phyloP scores from a whole-genome alignment of 2,329 filamentous ascomycete genomes.

The Triangularia verruculosa region DNA sequence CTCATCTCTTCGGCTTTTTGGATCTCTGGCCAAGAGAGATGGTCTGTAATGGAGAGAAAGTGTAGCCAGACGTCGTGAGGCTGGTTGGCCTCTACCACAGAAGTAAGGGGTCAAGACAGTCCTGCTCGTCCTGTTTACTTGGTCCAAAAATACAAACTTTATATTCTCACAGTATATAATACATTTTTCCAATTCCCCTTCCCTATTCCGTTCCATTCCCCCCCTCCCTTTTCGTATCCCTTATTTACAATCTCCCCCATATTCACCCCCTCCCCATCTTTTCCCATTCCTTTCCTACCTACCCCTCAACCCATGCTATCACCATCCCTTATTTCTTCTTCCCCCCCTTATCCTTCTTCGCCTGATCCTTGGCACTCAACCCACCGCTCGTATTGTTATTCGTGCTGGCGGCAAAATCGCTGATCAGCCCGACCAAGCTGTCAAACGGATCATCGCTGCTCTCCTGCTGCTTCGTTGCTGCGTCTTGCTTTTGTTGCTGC shows the following conservation, averaged over 20 bases:
- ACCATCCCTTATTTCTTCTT: slow-evolving; percentile 38
- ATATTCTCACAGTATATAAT: not conserved
- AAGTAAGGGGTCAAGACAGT: no score
- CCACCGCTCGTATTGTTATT: slow-evolving; percentile 38
- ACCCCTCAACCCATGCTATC: not conserved
- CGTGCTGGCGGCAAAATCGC: slow-evolving; percentile 43
- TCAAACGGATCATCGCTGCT: slow-evolving; percentile 33
- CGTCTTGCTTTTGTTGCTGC: slow-evolving; percentile 30
- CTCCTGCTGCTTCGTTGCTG: slow-evolving; percentile 25
- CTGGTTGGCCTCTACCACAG: no score
- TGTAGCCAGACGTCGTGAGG: no score
- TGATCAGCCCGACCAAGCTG: slow-evolving; percentile 50
- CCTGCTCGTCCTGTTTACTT: no score
- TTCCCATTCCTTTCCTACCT: not conserved
- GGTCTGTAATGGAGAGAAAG: no score
- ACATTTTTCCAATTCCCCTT: not conserved
- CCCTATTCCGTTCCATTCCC: no score
- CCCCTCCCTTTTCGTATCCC: no score
- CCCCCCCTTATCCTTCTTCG: slow-evolving; percentile 34
- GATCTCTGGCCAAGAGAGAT: no score
- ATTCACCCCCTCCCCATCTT: no score
- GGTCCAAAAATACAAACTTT: slow-evolving; percentile 13
- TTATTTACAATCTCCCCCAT: no score
- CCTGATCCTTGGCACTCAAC: slow-evolving; percentile 40
- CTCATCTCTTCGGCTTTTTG: no score